Conservation (phyloP, 352 stramenopile species). For the Pilasporangium apinafurcum region DNA sequence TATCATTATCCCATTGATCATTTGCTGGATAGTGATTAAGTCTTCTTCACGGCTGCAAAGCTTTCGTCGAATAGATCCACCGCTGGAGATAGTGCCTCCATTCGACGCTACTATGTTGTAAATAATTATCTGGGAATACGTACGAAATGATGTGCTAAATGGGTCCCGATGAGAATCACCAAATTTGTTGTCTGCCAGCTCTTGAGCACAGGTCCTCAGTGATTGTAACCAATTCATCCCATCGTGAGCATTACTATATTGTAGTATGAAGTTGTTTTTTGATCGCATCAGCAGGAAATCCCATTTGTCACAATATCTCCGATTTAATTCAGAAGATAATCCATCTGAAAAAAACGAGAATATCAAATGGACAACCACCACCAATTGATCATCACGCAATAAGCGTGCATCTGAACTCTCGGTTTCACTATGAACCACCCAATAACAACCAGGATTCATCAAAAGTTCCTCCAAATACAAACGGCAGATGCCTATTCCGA, state of each 20-base stretch:
- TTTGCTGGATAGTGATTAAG: conserved; percentile 8
- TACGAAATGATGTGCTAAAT: conserved; percentile 19
- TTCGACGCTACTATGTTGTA: conserved; percentile 14
- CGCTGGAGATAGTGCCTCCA: conserved; percentile 30
- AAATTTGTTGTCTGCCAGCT: conserved; percentile 18
- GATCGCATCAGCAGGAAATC: too few species aligned
- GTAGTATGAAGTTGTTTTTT: too few species aligned
- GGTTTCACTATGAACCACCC: not conserved
- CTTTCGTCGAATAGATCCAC: conserved; percentile 2
- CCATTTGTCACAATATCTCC: too few species aligned
- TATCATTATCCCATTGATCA: conserved; percentile 15
- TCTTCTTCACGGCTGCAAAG: conserved; percentile 16
- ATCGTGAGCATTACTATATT: too few species aligned
- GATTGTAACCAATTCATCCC: too few species aligned
- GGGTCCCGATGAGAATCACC: too few species aligned
- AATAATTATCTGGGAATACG: conserved; percentile 18
- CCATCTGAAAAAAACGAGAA: too few species aligned
- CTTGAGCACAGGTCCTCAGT: too few species aligned
- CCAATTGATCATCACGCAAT: too few species aligned
- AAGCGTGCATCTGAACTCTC: not conserved
- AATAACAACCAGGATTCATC: not conserved
- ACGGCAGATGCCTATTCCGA: not conserved
- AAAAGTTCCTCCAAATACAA: not conserved
- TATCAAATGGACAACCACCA: too few species aligned
- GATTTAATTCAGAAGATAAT: too few species aligned